Base-by-base conservation (phyloP, 148 eudicot genomes). In the Mesembryanthemum crystallinum region DNA sequence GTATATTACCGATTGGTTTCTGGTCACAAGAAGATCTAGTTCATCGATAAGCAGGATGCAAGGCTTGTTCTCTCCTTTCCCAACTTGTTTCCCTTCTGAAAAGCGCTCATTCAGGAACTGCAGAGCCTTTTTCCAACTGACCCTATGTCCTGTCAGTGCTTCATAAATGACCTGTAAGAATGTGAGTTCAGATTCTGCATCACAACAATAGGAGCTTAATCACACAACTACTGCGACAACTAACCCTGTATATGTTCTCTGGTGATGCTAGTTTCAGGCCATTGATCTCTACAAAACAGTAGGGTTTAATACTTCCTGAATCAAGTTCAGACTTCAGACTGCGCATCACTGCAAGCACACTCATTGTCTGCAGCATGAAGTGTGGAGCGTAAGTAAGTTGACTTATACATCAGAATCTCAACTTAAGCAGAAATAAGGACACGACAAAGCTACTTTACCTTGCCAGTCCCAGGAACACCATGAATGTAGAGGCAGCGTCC, bases 401-500 rank as follows among this genome's bases (percentile, higher is more conserved):
- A 51, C 67, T 37, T 67, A 11, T 57, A 63, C 73, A 67, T 62
- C 17, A 15, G 72, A 21, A 72, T 58, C 42, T 43, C n/a, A 59
- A 66, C 20, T 18, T 51, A 18, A 30, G 66, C 59, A 17, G 65
- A 28, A 58, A 57, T 55, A 8, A 28, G 37, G 32, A 62, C 23
- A 54, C n/a, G 21, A 75, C 11, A 32, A 32, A 37, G 33, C 7
- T 71, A 37, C 49, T 37, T 72, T 80, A 96, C 99, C 94, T 96
- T 96, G 70, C 99, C 98, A 64, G 99, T 96, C 73, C 99, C 99
- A 25, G 99, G 99, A 77, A 96, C 99, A 76, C 99, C 99, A 77
- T 96, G 98, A 78, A 96, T 88, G 82, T 96, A 96, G 72, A 96
- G 90, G 85, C 97, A 96, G 69, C 97, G 93, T 62, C 99, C 99